Percentiles rank a stretch among this genome's conserved stretches.
Conservation (phyloP, 768 basidiomycete genomes). For the Hebeloma cylindrosporum region DNA sequence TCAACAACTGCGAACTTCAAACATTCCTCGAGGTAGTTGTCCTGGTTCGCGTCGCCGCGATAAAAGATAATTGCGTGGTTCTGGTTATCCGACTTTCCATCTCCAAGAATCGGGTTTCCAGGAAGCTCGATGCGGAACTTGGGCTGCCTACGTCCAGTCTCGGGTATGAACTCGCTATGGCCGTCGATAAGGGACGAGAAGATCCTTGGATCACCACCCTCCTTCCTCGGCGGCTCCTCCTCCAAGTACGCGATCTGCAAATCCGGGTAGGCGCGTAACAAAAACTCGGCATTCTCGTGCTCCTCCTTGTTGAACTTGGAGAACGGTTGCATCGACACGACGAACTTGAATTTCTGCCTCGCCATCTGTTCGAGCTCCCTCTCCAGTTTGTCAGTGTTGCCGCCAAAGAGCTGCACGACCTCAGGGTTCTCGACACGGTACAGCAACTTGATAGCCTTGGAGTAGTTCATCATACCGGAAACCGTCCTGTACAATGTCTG, state of each 20-base stretch:
- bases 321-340: constrained; percentile 99
- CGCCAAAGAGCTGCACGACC: constrained; percentile 95
- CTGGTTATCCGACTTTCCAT: constrained; percentile 99
- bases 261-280: constrained; percentile 96
- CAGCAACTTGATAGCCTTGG: constrained; percentile 98
- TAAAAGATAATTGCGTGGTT: constrained; percentile 99
- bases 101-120: constrained; percentile 98
- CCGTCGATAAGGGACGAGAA: constrained; percentile 98
- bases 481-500: constrained; percentile 99
- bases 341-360: constrained; percentile 97
- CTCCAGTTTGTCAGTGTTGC: constrained; percentile 96
- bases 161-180: constrained; percentile 91
- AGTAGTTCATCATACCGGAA: constrained; percentile 99
- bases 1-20: constrained; percentile 99
- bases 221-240: constrained; percentile 91
- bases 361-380: constrained; percentile 97
- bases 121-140: constrained; percentile 99
- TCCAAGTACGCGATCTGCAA: constrained; percentile 98
- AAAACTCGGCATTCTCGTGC: constrained; percentile 97
- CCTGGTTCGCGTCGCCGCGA: constrained; percentile 99
- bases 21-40: constrained; percentile 99
- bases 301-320: constrained; percentile 99
- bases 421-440: constrained; percentile 99
- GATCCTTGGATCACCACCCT: constrained; percentile 92
- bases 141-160: constrained; percentile 84